A percentile compares a stretch with the other conserved stretches of the same genome.
Evolutionary conservation across 345 rosid genomes (phyloP).

Genomic region (Gossypium longicalyx): DNA sequence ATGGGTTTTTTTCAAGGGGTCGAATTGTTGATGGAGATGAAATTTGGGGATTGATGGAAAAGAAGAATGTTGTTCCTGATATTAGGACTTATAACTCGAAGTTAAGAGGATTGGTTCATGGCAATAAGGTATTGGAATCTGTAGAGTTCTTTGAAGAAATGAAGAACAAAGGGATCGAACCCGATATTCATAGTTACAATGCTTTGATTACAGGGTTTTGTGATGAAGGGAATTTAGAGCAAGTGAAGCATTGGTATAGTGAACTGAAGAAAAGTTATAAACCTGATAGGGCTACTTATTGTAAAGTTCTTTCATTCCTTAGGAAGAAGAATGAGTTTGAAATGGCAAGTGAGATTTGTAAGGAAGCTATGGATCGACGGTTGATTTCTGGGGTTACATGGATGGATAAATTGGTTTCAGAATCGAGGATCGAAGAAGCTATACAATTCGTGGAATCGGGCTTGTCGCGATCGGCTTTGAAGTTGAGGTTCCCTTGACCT

Average conservation of each 20-base stretch:
- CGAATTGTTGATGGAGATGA: slow-evolving; percentile 52
- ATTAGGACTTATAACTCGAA: slow-evolving; percentile 53
- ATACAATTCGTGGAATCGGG: background rate
- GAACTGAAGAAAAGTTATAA: slow-evolving; percentile 25
- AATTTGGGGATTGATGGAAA: slow-evolving; percentile 57
- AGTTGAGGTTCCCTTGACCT: background rate
- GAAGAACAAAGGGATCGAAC: slow-evolving; percentile 32
- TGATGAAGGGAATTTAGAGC: slow-evolving; percentile 36
- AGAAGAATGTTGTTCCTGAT: slow-evolving; percentile 46
- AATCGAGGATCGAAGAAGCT: slow-evolving; percentile 37
- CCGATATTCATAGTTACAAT: slow-evolving; percentile 44
- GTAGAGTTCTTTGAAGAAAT: slow-evolving; percentile 37
- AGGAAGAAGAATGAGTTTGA: slow-evolving; percentile 51
- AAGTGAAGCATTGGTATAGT: slow-evolving; percentile 46
- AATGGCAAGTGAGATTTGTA: slow-evolving; percentile 43
- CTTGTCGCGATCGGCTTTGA: background rate
- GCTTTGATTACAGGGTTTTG: slow-evolving; percentile 53
- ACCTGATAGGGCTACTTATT: slow-evolving; percentile 30
- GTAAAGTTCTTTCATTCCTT: slow-evolving; percentile 39
- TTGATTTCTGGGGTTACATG: slow-evolving; percentile 29
- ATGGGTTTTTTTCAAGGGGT: slow-evolving; percentile 43
- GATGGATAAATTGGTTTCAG: slow-evolving; percentile 46
- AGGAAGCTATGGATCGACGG: slow-evolving; percentile 29
- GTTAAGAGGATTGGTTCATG: slow-evolving; percentile 44
- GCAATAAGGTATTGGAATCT: slow-evolving; percentile 44